Evolutionary conservation across 441 rosid genomes (phyloP).

Genomic region (Lepidium campestre): DNA sequence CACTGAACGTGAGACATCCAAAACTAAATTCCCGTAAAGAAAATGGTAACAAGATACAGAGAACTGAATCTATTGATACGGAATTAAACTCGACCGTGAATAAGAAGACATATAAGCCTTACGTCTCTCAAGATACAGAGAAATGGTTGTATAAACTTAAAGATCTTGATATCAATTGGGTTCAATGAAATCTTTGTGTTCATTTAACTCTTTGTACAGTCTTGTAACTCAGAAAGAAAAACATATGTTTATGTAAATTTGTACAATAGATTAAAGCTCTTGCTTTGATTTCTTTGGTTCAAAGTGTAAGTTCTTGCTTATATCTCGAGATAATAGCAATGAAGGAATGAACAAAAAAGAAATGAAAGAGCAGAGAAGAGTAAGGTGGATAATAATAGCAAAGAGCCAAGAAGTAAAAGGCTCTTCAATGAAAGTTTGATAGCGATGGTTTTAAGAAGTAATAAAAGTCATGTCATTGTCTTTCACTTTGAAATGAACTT

Average conservation of each 20-base stretch:
- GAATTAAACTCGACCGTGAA: slow-evolving; percentile 23
- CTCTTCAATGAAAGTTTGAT: slow-evolving; percentile 3
- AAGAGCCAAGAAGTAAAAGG: background rate
- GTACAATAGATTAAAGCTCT: too few species aligned
- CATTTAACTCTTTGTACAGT: background rate
- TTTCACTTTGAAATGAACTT: slow-evolving; percentile 21
- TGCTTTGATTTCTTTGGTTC: too few species aligned
- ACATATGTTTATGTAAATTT: background rate
- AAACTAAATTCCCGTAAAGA: slow-evolving; percentile 41
- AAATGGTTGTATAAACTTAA: slow-evolving; percentile 66
- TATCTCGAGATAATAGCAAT: too few species aligned
- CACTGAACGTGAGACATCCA: slow-evolving; percentile 78
- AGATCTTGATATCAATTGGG: slow-evolving; percentile 80
- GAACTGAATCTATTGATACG: slow-evolving; percentile 25
- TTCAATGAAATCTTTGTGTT: slow-evolving; percentile 30
- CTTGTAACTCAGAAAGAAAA: background rate
- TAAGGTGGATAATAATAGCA: slow-evolving; percentile 3
- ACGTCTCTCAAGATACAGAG: slow-evolving; percentile 65
- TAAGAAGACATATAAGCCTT: slow-evolving; percentile 32
- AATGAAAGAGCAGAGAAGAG: background rate
- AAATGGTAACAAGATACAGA: slow-evolving; percentile 23
- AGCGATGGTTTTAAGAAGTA: slow-evolving; percentile 23
- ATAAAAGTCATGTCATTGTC: slow-evolving; percentile 11
- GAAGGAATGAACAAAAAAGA: too few species aligned
- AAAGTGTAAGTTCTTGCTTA: background rate